Evolutionary conservation across 768 basidiomycete species (phyloP).

Genomic region (Lentinula sp.): DNA sequence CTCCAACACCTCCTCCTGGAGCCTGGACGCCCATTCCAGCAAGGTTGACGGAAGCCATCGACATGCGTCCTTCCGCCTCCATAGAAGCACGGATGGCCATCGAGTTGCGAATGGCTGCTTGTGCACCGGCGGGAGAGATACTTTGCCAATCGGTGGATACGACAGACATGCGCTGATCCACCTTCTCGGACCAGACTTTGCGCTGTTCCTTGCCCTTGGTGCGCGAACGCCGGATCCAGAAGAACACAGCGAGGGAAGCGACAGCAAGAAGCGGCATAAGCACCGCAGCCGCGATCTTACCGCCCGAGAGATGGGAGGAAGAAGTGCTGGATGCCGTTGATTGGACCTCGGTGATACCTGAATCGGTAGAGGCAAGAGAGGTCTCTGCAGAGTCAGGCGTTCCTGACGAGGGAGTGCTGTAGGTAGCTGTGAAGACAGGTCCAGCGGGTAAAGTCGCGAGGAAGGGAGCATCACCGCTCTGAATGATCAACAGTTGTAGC

Average conservation of each 20-base stretch:
- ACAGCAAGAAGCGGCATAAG: constrained; percentile 59
- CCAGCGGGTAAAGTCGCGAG: constrained; percentile 51
- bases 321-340: constrained; percentile 28
- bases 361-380: constrained; percentile 17
- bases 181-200: constrained; percentile 52
- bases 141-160: constrained; percentile 75
- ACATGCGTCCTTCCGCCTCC: constrained; percentile 27
- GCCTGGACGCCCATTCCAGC: constrained; percentile 32
- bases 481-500: constrained; percentile 58
- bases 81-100: constrained; percentile 46
- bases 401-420: constrained; percentile 35
- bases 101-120: constrained; percentile 65
- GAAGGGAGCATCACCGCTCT: constrained; percentile 43
- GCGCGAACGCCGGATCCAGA: constrained; percentile 53
- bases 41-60: constrained; percentile 23
- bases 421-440: constrained; percentile 65
- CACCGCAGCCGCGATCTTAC: constrained; percentile 59
- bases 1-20: constrained; percentile 12
- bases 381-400: constrained; percentile 33
- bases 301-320: constrained; percentile 30
- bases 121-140: constrained; percentile 63
- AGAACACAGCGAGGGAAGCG: constrained; percentile 32
- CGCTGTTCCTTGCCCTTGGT: constrained; percentile 42
- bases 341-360: constrained; percentile 30
- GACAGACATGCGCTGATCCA: constrained; percentile 83